These are phyloP conservation scores for Ophiostoma piceae DNA, from an alignment of 2,329 filamentous ascomycete species.

Conservation along the genomic window DNA sequence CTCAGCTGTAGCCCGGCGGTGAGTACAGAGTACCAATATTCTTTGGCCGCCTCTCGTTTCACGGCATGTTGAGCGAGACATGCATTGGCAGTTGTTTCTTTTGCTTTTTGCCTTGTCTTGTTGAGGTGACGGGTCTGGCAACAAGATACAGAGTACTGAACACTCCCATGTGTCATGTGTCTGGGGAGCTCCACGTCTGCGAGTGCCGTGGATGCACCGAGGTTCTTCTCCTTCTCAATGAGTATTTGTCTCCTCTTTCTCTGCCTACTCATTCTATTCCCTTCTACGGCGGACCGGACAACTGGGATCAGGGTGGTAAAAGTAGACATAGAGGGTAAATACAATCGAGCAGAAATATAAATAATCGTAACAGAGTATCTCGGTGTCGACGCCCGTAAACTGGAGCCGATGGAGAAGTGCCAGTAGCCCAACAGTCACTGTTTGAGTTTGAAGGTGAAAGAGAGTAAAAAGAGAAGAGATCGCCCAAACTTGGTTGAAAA, in stretches of 20 bases:
- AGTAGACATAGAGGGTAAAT: background rate
- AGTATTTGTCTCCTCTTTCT: background rate
- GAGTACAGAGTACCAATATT: background rate
- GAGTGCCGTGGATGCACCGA: background rate
- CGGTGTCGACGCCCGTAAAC: background rate
- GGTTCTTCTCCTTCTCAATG: background rate
- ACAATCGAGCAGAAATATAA: background rate
- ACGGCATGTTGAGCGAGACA: background rate
- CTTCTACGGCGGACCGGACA: conserved; percentile 5
- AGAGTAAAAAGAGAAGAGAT: background rate
- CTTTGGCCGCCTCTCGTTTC: background rate
- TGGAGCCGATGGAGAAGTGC: background rate
- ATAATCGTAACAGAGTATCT: background rate
- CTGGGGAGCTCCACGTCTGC: background rate
- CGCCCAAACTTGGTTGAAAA: background rate
- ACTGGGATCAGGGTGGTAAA: background rate
- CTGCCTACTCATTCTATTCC: background rate
- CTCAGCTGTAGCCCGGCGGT: background rate
- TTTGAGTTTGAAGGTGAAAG: background rate
- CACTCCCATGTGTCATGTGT: background rate
- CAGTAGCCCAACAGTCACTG: background rate
- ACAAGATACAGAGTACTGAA: too few species aligned
- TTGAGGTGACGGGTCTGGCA: background rate
- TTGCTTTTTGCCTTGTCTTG: background rate
- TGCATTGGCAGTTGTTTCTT: background rate